Conservation (phyloP, 768 basidiomycete genomes). For the Tephrocybe sp. region DNA sequence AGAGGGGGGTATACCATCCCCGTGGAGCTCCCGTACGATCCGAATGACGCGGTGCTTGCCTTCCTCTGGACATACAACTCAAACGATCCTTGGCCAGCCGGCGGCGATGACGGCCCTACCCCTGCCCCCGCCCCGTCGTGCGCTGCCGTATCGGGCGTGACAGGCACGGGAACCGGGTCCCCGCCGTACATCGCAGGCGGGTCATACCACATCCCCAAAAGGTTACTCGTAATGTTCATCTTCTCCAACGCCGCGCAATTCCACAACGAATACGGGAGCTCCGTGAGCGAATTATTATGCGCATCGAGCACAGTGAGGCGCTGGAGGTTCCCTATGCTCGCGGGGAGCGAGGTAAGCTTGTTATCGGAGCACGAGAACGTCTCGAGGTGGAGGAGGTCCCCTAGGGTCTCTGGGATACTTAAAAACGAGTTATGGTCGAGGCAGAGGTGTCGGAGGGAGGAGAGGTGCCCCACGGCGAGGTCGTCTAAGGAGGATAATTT, state of each 20-base stretch:
- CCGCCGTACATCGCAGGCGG: slow-evolving; percentile 37
- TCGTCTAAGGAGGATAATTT: slow-evolving; percentile 86
- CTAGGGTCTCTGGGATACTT: slow-evolving; percentile 79
- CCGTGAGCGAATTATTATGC: slow-evolving; percentile 86
- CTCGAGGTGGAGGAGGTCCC: slow-evolving; percentile 67
- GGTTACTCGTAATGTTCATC: slow-evolving; percentile 89
- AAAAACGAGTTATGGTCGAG: slow-evolving; percentile 88
- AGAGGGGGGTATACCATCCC: slow-evolving; percentile 46
- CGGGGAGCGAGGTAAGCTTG: slow-evolving; percentile 72
- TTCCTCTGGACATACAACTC: slow-evolving; percentile 25
- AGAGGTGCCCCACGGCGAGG: slow-evolving; percentile 65
- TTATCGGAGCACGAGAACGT: slow-evolving; percentile 90
- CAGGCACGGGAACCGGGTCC: background rate
- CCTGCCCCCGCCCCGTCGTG: background rate
- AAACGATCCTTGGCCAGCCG: slow-evolving; percentile 12
- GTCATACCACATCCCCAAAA: slow-evolving; percentile 70
- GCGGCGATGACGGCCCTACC: slow-evolving; percentile 9
- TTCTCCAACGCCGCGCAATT: slow-evolving; percentile 66
- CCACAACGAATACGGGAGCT: slow-evolving; percentile 80
- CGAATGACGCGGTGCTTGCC: slow-evolving; percentile 29
- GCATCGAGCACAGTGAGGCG: slow-evolving; percentile 77
- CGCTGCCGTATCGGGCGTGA: no score
- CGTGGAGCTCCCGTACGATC: slow-evolving; percentile 9
- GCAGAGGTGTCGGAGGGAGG: slow-evolving; percentile 65
- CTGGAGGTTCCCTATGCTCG: slow-evolving; percentile 71